A percentile compares a stretch with the other conserved stretches of the same genome.
Conservation (phyloP, 108 stramenopile genomes). For the Bacterosira constricta region DNA sequence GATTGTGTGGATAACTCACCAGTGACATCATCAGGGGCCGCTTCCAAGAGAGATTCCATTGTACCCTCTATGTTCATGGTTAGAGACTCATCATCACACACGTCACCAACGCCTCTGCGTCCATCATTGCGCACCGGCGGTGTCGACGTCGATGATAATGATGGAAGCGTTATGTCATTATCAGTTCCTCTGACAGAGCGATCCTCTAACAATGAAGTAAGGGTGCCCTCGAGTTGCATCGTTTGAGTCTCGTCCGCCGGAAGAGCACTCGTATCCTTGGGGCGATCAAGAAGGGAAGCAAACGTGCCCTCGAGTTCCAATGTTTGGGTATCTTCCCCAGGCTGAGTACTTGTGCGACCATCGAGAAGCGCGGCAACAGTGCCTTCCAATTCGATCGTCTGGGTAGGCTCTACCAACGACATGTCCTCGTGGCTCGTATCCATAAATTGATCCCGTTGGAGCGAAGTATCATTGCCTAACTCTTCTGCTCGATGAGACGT, state of each 20-base stretch:
- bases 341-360: background rate
- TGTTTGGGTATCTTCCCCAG: conserved; percentile 34
- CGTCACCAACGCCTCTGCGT: too few species aligned
- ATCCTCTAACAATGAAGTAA: conserved; percentile 14
- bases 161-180: conserved; percentile 17
- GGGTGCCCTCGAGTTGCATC: conserved; percentile 38
- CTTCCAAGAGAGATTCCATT: conserved; percentile 13
- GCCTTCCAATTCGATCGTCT: conserved; percentile 38
- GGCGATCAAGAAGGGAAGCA: conserved; percentile 25
- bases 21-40: background rate
- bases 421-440: conserved; percentile 21
- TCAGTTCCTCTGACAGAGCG: conserved; percentile 1
- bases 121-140: background rate
- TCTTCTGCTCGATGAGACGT: background rate
- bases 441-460: background rate
- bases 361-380: conserved; percentile 7
- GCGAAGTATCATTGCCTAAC: background rate
- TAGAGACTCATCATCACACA: conserved; percentile 17
- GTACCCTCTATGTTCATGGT: conserved; percentile 34
- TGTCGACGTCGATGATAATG: background rate
- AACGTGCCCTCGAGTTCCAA: conserved; percentile 35
- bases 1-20: background rate
- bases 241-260: conserved; percentile 22
- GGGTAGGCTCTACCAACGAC: conserved; percentile 47
- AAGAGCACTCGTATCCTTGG: conserved; percentile 25